These are phyloP conservation scores for Metarhizium robertsii DNA, from an alignment of 2,329 filamentous ascomycete species.

Conservation along the genomic window DNA sequence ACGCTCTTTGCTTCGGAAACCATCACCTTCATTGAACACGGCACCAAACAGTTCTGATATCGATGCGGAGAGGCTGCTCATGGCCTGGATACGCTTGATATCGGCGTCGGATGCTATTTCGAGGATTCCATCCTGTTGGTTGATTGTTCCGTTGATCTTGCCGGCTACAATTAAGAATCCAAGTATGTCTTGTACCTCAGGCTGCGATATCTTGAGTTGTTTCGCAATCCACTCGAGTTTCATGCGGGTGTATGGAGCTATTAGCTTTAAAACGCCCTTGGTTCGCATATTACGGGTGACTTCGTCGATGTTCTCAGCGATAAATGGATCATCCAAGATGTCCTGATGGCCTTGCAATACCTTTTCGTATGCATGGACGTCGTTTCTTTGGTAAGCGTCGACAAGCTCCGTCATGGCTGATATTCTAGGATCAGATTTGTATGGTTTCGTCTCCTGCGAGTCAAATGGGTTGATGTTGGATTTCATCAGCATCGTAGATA, in stretches of 20 bases:
- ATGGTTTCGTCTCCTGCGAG: slow-evolving; percentile 96
- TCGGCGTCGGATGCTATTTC: slow-evolving; percentile 70
- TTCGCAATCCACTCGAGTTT: slow-evolving; percentile 79
- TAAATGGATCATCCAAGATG: slow-evolving; percentile 85
- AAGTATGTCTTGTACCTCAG: slow-evolving; percentile 92
- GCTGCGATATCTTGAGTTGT: slow-evolving; percentile 74
- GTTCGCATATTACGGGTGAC: slow-evolving; percentile 97
- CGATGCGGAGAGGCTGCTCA: slow-evolving; percentile 63
- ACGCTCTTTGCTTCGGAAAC: slow-evolving; percentile 37
- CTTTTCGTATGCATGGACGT: slow-evolving; percentile 83
- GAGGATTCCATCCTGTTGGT: slow-evolving; percentile 78
- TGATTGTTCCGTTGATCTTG: slow-evolving; percentile 78
- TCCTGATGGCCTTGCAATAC: slow-evolving; percentile 83
- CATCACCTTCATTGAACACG: slow-evolving; percentile 70
- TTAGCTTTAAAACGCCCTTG: slow-evolving; percentile 86
- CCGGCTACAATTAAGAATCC: slow-evolving; percentile 87
- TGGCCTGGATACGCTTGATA: slow-evolving; percentile 61
- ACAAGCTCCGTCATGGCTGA: slow-evolving; percentile 96
- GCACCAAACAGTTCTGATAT: slow-evolving; percentile 60
- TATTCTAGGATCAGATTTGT: slow-evolving; percentile 90
- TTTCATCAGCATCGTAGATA: slow-evolving; percentile 97
- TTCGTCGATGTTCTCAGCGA: slow-evolving; percentile 98
- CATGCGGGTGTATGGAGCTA: slow-evolving; percentile 92
- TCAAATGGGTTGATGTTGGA: slow-evolving; percentile 98
- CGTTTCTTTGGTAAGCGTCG: slow-evolving; percentile 90